Evolutionary conservation across 2,329 filamentous ascomycete species (phyloP), one percentile per base, ranked within the genome.

Genomic region (Aspergillus pseudoglaucus): DNA sequence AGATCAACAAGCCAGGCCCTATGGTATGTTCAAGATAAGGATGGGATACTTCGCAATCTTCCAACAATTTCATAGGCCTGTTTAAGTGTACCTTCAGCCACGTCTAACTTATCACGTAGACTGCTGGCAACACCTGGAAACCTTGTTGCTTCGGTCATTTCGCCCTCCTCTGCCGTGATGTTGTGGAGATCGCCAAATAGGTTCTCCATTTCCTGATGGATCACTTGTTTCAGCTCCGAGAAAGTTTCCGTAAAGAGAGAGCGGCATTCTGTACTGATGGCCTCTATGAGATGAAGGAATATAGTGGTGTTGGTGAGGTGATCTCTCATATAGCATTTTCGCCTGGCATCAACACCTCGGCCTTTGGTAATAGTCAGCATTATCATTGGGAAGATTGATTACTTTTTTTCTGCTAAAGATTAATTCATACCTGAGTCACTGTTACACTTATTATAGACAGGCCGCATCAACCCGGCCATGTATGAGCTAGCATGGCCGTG

Each of bases 401-500:
- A 10, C 8, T 23, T 8, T 17, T 41, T 9, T 14, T 17, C 12
- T 14, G 38, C 9, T 9, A 22, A 6, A n/a, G 14, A 22, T 10
- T n/a, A 23, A 15, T 41, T 14, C 49, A 42, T 47, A 52, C 49
- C 46, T 6, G 23, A 35, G 18, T 49, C 17, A n/a, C 32, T 32
- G 7, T 35, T 49, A 41, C 51, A 53, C 18, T 15, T 4, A 6
- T 51, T 47, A 44, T 53, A 53, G 0, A 42, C 49, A 6, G 51
- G 46, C 2, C 46, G 49, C 51, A 53, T 53, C 12, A 47, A 18
- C 3, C 39, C 41, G 6, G 46, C 46, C 14, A 53, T 51, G 32
- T 51, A 51, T 8, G 51, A 53, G 33, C 51, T 53, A 43, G 30
- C 32, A 7, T 51, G 51, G 3, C 45, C 49, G 7, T 32, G 9